These are phyloP conservation scores for Zopfochytrium polystomum DNA, from an alignment of 371 early-diverging fungal species.

Conservation along the genomic window DNA sequence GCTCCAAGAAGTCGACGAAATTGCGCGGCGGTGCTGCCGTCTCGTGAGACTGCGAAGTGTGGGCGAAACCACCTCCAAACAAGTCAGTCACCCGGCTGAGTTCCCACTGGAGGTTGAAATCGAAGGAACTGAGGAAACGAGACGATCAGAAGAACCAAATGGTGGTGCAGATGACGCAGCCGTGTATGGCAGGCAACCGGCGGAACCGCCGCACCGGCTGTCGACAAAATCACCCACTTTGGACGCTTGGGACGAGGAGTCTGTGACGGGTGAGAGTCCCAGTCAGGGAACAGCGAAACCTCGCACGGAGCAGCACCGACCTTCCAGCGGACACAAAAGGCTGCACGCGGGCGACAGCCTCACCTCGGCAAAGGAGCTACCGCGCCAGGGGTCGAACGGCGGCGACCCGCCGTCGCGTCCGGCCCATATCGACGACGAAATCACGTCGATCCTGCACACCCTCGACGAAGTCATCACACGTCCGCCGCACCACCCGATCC, in stretches of 20 bases:
- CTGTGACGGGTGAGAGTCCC: not conserved
- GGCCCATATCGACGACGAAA: not conserved
- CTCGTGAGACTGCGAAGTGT: not conserved
- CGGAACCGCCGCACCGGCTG: not conserved
- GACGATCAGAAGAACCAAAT: too few species aligned
- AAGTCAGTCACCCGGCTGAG: not conserved
- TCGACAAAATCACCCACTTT: too few species aligned
- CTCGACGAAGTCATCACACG: slow-evolving; percentile 17
- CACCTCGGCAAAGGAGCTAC: not conserved
- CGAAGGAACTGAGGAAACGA: not conserved
- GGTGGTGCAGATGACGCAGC: not conserved
- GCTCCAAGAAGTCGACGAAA: slow-evolving; percentile 20
- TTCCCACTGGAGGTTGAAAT: not conserved
- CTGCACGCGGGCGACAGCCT: not conserved
- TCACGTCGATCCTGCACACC: slow-evolving; percentile 2
- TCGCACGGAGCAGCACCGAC: not conserved
- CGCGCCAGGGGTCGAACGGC: not conserved
- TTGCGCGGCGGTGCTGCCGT: slow-evolving; percentile 7
- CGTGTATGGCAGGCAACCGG: not conserved
- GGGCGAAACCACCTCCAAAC: not conserved
- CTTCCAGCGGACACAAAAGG: not conserved
- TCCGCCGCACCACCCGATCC: not conserved
- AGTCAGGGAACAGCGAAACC: not conserved
- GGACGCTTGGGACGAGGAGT: not conserved
- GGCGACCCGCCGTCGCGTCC: too few species aligned